Evolutionary conservation across 1,139 yeast genomes (phyloP), one percentile per base, ranked within the genome.

Genomic region (Geotrichum siamense): DNA sequence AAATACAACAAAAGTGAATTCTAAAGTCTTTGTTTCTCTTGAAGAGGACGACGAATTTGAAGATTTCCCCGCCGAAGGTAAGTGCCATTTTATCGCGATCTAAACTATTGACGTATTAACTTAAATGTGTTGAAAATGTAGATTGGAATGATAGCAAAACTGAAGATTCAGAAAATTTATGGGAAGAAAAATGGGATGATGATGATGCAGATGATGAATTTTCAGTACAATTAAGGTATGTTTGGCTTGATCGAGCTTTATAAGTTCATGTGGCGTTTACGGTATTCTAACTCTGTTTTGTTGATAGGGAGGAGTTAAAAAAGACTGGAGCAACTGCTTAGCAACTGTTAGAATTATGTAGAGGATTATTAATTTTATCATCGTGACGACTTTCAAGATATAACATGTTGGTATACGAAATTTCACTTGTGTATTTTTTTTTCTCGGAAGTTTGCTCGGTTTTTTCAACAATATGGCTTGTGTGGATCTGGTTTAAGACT

Each of bases 161-260:
- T 50, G 64, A 63, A 39, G 61, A 59, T 50, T 67, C 68, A 53
- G 68, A 77, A 15, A 75, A 76, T 52, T 73, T 86, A 48, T 87
- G 96, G 96, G 95, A 87, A 60, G 95, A 87, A 62, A 89, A 84
- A 60, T 87, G 96, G 96, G 96, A 87, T 55, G 96, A 85, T 59
- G 93, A 68, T 38, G 94, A 86, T 57, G 81, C 81, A 46, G 89
- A 82, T 51, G 96, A 85, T 60, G 85, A 83, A 52, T 87, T 87
- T 62, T 77, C 91, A 25, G 73, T 72, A 49, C 77, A 74, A 55
- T 71, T 87, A 60, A 75, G 79, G 72, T 68, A 64, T 47, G 79
- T 34, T 38, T n/a, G n/a, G n/a, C n/a, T n/a, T n/a, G n/a, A n/a
- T n/a, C n/a, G n/a, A n/a, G n/a, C n/a, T n/a, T n/a, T n/a, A n/a